Evolutionary conservation across 1,284 basidiomycete genomes (phyloP), one percentile per base, ranked within the genome.

Genomic region (Phlebopus sp.): DNA sequence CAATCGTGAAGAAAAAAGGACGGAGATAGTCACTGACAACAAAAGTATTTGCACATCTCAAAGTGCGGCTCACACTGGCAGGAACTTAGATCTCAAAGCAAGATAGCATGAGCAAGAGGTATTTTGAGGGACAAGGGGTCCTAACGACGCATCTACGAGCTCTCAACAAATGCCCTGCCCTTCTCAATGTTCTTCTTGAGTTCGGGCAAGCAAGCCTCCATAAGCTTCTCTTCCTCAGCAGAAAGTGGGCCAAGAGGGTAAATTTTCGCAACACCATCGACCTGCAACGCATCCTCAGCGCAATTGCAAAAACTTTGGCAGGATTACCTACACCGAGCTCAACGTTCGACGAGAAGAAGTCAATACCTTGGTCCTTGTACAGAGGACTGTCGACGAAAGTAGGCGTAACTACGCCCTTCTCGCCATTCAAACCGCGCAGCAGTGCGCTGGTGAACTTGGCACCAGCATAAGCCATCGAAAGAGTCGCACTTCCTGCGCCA

Each of bases 151-250:
- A 39, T 67, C 64, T 64, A 68, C 44, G 64, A 50, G 44, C 41
- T 57, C 59, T 70, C 75, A 63, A 84, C 87, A 62, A 96, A 94
- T 51, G 82, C 77, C 71, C 81, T 84, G 72, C 92, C 93, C 84
- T 94, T 96, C 72, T 90, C 84, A 64, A 97, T 95, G 84, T 97
- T 97, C 84, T 92, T 94, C 82, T 90, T 90, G 63, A 96, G 81
- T 67, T 95, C 92, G 55, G 92, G 92, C 65, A 96, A 69, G 77
- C 88, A 92, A 42, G 87, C 92, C 38, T 84, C 88, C 63, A 97
- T 75, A 53, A 96, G 81, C 69, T 86, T 84, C 79, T 95, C 69
- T 76, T 97, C 94, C 67, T 88, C 79, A 38, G 83, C 74, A 30
- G 87, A 78, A 60, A 97, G 65, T 34, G 75, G 59, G 44, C 94